Percentiles rank a stretch among this genome's conserved stretches.
phyloP scores from a whole-genome alignment of 148 eudicot species.

The Rhododendron ovatum region DNA sequence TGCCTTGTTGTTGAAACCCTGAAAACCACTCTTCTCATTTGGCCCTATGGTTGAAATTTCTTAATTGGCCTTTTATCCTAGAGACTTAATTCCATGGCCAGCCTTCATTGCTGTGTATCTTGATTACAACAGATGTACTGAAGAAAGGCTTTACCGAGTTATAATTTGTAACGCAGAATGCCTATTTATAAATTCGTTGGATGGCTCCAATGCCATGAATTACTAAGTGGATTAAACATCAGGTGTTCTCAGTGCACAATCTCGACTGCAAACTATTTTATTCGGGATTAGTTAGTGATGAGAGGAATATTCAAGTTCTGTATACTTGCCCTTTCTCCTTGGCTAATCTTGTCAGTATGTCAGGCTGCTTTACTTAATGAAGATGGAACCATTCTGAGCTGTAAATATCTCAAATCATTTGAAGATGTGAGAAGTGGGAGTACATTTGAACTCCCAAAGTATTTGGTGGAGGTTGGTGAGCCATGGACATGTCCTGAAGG shows the following conservation, averaged over 20 bases:
- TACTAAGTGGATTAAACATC: not conserved
- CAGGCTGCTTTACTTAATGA: slow-evolving; percentile 33
- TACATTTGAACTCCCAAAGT: slow-evolving; percentile 21
- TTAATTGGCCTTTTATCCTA: not conserved
- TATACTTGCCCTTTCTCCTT: not conserved
- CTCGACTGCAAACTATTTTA: not conserved
- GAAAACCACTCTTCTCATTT: not conserved
- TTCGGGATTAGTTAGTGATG: not conserved
- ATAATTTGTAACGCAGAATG: not conserved
- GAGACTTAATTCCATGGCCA: not conserved
- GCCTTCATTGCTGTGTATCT: not conserved
- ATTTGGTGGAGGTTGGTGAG: slow-evolving; percentile 37
- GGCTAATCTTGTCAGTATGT: not conserved
- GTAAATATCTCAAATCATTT: slow-evolving; percentile 22
- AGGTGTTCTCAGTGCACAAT: not conserved
- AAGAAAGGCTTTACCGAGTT: not conserved
- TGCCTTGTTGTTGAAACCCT: not conserved
- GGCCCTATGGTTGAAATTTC: not conserved
- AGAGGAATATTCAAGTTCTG: not conserved
- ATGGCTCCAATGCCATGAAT: not conserved
- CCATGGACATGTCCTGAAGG: slow-evolving; percentile 22
- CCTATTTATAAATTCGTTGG: not conserved
- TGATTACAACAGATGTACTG: not conserved
- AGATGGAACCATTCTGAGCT: slow-evolving; percentile 29
- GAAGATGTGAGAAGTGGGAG: slow-evolving; percentile 30